Evolutionary conservation across 202 grass and related monocot genomes (phyloP).

Genomic region (Dendrocalamus latiflorus): DNA sequence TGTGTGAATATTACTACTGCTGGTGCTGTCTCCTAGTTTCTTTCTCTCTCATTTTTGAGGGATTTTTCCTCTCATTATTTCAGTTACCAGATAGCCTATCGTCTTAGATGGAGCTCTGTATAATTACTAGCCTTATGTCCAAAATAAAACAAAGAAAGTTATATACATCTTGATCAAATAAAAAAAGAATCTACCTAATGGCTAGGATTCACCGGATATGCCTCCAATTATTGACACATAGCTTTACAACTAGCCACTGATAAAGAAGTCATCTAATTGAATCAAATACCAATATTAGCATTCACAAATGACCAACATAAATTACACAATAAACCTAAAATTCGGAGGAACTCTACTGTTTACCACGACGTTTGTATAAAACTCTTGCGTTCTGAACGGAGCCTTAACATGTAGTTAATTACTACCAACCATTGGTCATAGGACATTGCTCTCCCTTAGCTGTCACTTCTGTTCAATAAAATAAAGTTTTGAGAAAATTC

Average conservation of each 20-base stretch:
- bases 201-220: background rate
- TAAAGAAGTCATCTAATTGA: background rate
- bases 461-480: too few species aligned
- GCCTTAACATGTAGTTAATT: too few species aligned
- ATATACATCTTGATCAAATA: background rate
- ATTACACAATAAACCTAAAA: background rate
- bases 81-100: too few species aligned
- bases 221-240: background rate
- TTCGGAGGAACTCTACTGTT: too few species aligned
- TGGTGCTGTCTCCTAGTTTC: background rate
- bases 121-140: background rate
- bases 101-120: too few species aligned
- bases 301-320: background rate
- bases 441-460: background rate
- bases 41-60: too few species aligned
- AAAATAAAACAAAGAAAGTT: background rate
- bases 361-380: too few species aligned
- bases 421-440: too few species aligned
- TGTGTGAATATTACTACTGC: slow-evolving; percentile 24
- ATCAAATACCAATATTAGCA: background rate
- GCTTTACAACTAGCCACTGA: background rate
- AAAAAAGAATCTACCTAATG: background rate
- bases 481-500: too few species aligned
- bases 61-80: too few species aligned
- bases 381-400: too few species aligned